Evolutionary conservation across 2,329 filamentous ascomycete species (phyloP).

Genomic region (Thermochaetoides dissita): DNA sequence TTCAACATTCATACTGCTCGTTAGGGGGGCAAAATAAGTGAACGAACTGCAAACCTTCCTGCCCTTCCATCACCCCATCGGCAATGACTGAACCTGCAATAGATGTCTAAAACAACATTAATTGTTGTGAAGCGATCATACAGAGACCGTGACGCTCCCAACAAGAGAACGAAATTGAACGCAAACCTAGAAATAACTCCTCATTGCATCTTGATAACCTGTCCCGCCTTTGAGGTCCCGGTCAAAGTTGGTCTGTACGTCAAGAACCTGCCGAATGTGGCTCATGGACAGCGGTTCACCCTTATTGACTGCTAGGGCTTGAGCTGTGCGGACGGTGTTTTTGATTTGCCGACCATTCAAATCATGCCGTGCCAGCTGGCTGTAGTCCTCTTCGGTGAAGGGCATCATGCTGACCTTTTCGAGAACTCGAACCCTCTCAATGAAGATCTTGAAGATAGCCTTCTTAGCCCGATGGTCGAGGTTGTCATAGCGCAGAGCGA

Average conservation of each 20-base stretch:
- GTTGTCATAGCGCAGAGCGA: constrained; percentile 68
- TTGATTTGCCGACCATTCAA: constrained; percentile 62
- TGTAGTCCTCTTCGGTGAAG: constrained; percentile 55
- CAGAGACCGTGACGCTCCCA: too few relatives aligned
- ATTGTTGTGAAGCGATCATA: too few relatives aligned
- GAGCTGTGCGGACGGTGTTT: constrained; percentile 71
- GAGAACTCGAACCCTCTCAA: constrained; percentile 54
- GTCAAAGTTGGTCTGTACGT: constrained; percentile 71
- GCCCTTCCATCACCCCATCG: too few relatives aligned
- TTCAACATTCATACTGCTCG: too few relatives aligned
- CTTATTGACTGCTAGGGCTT: constrained; percentile 68
- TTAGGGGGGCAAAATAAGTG: too few relatives aligned
- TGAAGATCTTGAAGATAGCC: constrained; percentile 72
- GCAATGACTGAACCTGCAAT: too few relatives aligned
- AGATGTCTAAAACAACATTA: too few relatives aligned
- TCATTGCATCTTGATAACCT: constrained; percentile 73
- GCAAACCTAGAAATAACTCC: constrained; percentile 48
- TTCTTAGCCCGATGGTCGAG: constrained; percentile 59
- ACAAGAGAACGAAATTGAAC: too few relatives aligned
- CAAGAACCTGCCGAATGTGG: constrained; percentile 70
- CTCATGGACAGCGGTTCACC: constrained; percentile 57
- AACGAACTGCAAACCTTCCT: too few relatives aligned
- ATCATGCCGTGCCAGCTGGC: constrained; percentile 50
- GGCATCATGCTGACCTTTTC: constrained; percentile 46
- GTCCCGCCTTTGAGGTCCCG: constrained; percentile 67